Base-by-base conservation (phyloP, 179 eudicot genomes). In the Beta lomatogona region DNA sequence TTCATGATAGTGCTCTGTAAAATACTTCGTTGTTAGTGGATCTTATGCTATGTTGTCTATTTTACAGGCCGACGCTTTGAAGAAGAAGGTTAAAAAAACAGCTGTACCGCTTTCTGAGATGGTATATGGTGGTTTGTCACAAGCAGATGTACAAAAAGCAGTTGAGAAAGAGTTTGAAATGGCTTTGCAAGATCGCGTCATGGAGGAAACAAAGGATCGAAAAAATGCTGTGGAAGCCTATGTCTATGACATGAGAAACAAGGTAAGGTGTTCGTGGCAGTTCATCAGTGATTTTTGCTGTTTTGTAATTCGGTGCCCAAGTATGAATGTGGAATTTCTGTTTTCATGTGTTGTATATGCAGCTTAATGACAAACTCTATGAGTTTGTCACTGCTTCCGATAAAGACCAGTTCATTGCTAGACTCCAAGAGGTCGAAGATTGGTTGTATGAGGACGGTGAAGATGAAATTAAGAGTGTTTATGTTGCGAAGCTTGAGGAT, bases 391-490 rank as follows among this genome's bases (percentile, higher is more conserved):
- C 90, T 7, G 90, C 93, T 55, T 31, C 90, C 0, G 99, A 94
- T 71, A 95, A 87, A 83, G 99, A 95, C 12, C 94, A 80, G 71
- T 86, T 95, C 21, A 83, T 84, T 74, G 87, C 92, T 63, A 89
- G 74, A 75, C 97, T 95, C 79, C 98, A 95, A 80, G 88, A 88
- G 86, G 90, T 88, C 6, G 98, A 95, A 84, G 99, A 95, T 78
- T 95, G 98, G 98, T 86, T 95, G 81, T 95, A 95, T 77, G 99
- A 93, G 86, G 99, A 95, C 50, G 98, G 97, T 2, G 99, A 95
- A 85, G 98, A 95, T 86, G 98, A 95, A 85, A 95, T 90, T 21
- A 93, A 93, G 82, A 93, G 98, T 31, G 98, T 95, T 18, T 95
- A 93, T 68, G 73, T 91, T 81, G 95, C 95, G n/a, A 93, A 95